A percentile compares a stretch with the other conserved stretches of the same genome.
These are phyloP conservation scores for Medicago lupulina DNA, from an alignment of 306 rosid species.

Conservation along the genomic window DNA sequence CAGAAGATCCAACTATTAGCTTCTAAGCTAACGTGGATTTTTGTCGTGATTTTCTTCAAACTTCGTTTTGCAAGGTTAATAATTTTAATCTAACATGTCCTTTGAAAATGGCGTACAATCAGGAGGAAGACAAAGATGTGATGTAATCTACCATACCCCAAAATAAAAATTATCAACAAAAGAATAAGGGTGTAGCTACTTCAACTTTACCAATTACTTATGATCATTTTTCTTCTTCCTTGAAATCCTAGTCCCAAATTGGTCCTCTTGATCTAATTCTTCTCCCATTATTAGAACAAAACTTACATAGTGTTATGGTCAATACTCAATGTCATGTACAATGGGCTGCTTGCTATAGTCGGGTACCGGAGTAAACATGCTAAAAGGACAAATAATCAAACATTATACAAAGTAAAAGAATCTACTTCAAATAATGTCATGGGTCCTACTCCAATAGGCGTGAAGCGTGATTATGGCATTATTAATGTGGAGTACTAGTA, in stretches of 20 bases:
- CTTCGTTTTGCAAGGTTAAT: no score
- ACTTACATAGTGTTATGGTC: not conserved
- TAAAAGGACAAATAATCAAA: constrained; percentile 25
- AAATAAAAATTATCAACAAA: not conserved
- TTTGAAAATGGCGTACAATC: no score
- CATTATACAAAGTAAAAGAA: constrained; percentile 42
- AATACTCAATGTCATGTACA: not conserved
- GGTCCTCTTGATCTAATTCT: constrained; percentile 1
- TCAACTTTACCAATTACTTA: not conserved
- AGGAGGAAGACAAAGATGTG: not conserved
- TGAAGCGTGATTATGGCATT: constrained; percentile 38
- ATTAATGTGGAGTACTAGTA: constrained; percentile 17
- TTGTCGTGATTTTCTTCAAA: no score
- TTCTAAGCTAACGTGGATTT: no score
- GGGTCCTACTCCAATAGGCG: constrained; percentile 33
- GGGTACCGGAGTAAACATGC: constrained; percentile 27
- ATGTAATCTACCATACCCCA: not conserved
- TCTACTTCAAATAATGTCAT: constrained; percentile 46
- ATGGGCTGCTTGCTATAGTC: constrained; percentile 2
- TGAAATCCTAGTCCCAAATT: not conserved
- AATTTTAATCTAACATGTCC: no score
- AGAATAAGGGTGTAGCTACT: not conserved
- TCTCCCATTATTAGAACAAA: constrained; percentile 25
- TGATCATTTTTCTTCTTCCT: not conserved
- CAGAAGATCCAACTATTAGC: no score